A percentile compares a stretch with the other conserved stretches of the same genome.
These are phyloP conservation scores for Volutella citrinella DNA, from an alignment of 2,329 filamentous ascomycete genomes.

Conservation along the genomic window DNA sequence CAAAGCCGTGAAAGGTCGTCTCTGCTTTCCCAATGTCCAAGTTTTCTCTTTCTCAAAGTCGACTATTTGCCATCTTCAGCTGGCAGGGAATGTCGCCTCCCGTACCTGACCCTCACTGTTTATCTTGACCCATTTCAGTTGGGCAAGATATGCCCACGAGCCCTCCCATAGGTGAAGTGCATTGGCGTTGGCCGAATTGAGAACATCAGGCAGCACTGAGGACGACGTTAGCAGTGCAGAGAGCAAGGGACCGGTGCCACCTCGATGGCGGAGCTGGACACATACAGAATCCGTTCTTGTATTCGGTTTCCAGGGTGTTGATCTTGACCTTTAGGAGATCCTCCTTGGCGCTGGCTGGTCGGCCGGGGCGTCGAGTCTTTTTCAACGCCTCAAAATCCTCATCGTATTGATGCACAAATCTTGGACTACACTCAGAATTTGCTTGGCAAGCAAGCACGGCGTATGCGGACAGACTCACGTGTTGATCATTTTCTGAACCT, in stretches of 20 bases:
- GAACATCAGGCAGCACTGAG: constrained; percentile 71
- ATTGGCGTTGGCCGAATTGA: constrained; percentile 60
- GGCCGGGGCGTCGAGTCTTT: constrained; percentile 70
- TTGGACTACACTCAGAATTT: no score
- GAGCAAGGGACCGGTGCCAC: no score
- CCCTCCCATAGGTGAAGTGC: constrained; percentile 75
- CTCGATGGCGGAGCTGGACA: constrained; percentile 14
- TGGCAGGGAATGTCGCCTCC: constrained; percentile 55
- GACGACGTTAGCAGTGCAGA: no score
- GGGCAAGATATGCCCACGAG: constrained; percentile 76
- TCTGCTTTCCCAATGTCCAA: no score
- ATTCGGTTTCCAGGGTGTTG: constrained; percentile 72
- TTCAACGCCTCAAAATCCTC: constrained; percentile 66
- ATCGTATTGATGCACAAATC: constrained; percentile 65
- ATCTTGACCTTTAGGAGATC: constrained; percentile 73
- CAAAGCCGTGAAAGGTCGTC: no score
- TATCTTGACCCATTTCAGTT: constrained; percentile 74
- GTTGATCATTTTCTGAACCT: constrained; percentile 60
- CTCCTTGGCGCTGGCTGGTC: constrained; percentile 74
- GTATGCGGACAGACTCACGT: constrained; percentile 42
- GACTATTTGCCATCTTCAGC: constrained; percentile 12
- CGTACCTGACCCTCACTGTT: constrained; percentile 61
- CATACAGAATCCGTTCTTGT: constrained; percentile 76
- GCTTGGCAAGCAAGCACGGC: no score
- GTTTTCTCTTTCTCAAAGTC: no score